Conservation (phyloP, 768 basidiomycete species). For the Terana coerulea region DNA sequence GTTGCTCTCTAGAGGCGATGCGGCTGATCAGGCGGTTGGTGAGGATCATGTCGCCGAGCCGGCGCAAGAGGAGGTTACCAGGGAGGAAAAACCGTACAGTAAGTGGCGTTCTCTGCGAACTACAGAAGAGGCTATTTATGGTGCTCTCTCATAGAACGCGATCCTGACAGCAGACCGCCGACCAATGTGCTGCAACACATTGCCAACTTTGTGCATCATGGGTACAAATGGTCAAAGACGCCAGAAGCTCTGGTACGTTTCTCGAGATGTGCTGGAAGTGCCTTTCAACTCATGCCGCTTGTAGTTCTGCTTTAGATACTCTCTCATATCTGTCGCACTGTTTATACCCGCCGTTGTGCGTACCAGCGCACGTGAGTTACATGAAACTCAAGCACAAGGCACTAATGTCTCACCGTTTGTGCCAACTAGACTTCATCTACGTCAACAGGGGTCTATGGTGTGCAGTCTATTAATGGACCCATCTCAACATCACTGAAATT, state of each 20-base stretch:
- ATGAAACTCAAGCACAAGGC: constrained; percentile 2
- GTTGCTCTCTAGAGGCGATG: constrained; percentile 19
- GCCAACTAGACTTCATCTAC: constrained; percentile 46
- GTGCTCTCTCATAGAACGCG: constrained; percentile 25
- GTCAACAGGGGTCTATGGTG: constrained; percentile 44
- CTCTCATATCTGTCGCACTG: constrained; percentile 42
- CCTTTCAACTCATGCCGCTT: background rate
- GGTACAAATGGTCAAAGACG: constrained; percentile 39
- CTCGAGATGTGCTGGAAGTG: no score
- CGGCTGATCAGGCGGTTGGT: constrained; percentile 11
- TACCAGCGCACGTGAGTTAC: constrained; percentile 37
- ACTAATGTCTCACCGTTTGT: background rate
- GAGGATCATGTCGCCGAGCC: constrained; percentile 26
- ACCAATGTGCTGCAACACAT: constrained; percentile 38
- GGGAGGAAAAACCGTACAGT: constrained; percentile 25
- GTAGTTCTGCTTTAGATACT: constrained; percentile 50
- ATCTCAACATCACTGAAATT: background rate
- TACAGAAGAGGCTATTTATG: background rate
- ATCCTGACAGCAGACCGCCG: constrained; percentile 48
- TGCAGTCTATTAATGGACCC: constrained; percentile 9
- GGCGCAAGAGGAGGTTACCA: constrained; percentile 26
- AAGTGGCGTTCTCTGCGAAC: constrained; percentile 8
- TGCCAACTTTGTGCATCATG: constrained; percentile 30
- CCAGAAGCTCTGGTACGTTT: constrained; percentile 36
- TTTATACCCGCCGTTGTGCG: constrained; percentile 47